phyloP scores from a whole-genome alignment of 2,329 filamentous ascomycete species.

The Tolypocladium endophyticum region DNA sequence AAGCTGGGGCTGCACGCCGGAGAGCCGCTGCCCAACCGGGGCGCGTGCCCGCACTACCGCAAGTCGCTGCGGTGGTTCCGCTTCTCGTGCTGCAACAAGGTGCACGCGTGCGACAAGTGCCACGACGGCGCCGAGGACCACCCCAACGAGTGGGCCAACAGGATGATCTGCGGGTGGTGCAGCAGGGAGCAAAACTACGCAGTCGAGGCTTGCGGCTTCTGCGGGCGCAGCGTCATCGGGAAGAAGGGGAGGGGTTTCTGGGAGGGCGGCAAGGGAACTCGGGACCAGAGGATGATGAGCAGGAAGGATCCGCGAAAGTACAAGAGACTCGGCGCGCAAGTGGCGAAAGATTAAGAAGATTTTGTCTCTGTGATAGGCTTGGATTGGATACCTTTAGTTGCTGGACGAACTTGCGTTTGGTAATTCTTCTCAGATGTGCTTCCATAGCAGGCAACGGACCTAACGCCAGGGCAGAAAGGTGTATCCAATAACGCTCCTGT shows the following conservation, averaged over 20 bases:
- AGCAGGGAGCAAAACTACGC: slow-evolving; percentile 72
- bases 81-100: slow-evolving; percentile 50
- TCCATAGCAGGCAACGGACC: background rate
- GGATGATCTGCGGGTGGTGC: slow-evolving; percentile 76
- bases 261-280: slow-evolving; percentile 79
- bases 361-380: background rate
- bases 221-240: slow-evolving; percentile 59
- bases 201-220: slow-evolving; percentile 65
- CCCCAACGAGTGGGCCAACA: slow-evolving; percentile 68
- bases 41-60: slow-evolving; percentile 47
- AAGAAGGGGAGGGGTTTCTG: slow-evolving; percentile 62
- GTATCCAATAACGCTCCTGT: background rate
- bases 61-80: slow-evolving; percentile 54
- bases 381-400: no score
- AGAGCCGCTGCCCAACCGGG: slow-evolving; percentile 41
- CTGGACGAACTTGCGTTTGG: background rate
- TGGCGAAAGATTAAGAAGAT: background rate
- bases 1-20: slow-evolving; percentile 46
- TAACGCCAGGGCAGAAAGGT: no score
- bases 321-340: slow-evolving; percentile 40
- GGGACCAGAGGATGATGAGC: slow-evolving; percentile 61
- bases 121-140: slow-evolving; percentile 65
- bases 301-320: slow-evolving; percentile 68
- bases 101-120: slow-evolving; percentile 59
- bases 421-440: background rate